A percentile compares a stretch with the other conserved stretches of the same genome.
Evolutionary conservation across 345 rosid genomes (phyloP).

Genomic region (Populus nigra): DNA sequence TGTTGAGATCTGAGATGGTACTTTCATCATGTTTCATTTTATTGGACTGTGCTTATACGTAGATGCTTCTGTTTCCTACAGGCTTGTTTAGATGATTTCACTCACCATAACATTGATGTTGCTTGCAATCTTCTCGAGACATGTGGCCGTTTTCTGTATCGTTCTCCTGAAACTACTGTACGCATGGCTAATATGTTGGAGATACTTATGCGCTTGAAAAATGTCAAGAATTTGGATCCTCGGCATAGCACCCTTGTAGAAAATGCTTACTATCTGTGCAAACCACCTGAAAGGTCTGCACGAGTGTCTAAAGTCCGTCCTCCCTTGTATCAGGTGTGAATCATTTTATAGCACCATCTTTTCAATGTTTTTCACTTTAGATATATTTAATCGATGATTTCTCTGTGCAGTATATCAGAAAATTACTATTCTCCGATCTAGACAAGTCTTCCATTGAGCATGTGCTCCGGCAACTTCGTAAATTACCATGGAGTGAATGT

Average conservation of each 20-base stretch:
- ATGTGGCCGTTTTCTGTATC: constrained; percentile 95
- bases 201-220: constrained; percentile 98
- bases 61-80: constrained; percentile 24
- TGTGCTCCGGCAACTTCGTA: constrained; percentile 95
- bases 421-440: constrained; percentile 88
- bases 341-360: not conserved
- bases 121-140: constrained; percentile 99
- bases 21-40: not conserved
- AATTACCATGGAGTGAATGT: constrained; percentile 94
- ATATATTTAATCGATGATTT: not conserved
- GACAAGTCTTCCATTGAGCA: constrained; percentile 87
- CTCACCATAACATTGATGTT: constrained; percentile 98
- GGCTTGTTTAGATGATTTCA: constrained; percentile 98
- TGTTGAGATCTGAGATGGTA: constrained; percentile 4
- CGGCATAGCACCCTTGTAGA: constrained; percentile 97
- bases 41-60: not conserved
- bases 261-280: constrained; percentile 97
- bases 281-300: constrained; percentile 99
- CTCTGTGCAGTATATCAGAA: constrained; percentile 77
- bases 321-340: constrained; percentile 81
- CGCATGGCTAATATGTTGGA: constrained; percentile 98
- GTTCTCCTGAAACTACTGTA: constrained; percentile 90
- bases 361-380: not conserved
- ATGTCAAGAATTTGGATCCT: constrained; percentile 97
- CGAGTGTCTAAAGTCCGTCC: constrained; percentile 85